phyloP scores from a whole-genome alignment of 805 yeast species.

The Suhomyces canberraensis region DNA sequence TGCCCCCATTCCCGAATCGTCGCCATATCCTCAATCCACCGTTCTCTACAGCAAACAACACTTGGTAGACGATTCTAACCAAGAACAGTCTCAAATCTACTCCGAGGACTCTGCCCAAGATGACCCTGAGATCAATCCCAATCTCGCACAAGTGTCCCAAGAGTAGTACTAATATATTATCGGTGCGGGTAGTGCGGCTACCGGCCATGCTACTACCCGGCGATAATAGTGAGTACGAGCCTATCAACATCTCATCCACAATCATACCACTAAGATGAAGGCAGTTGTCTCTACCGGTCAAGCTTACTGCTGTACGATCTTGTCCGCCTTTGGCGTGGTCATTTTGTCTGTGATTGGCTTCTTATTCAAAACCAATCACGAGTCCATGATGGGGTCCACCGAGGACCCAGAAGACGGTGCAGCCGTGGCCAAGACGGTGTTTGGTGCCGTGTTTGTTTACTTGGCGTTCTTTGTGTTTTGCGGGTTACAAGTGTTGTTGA shows the following conservation, averaged over 20 bases:
- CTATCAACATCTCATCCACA: not conserved
- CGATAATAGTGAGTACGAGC: not conserved
- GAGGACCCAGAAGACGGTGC: slow-evolving; percentile 90
- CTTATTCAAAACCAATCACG: slow-evolving; percentile 76
- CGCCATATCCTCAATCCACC: not conserved
- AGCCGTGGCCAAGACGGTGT: slow-evolving; percentile 88
- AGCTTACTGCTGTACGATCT: slow-evolving; percentile 93
- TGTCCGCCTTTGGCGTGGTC: slow-evolving; percentile 89
- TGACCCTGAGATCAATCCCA: not conserved
- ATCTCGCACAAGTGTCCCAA: not conserved
- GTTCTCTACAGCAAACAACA: not conserved
- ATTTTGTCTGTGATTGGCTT: slow-evolving; percentile 83
- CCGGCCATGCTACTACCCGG: not conserved
- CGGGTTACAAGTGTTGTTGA: slow-evolving; percentile 74
- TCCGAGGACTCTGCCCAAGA: not conserved
- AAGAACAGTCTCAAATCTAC: not conserved
- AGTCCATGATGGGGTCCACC: slow-evolving; percentile 88
- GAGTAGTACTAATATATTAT: not conserved
- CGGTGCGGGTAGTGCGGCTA: slow-evolving; percentile 4
- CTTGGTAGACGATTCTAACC: not conserved
- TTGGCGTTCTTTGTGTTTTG: slow-evolving; percentile 79
- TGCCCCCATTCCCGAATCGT: not conserved
- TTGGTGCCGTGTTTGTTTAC: slow-evolving; percentile 85
- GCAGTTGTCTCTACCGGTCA: slow-evolving; percentile 58
- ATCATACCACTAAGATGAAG: slow-evolving; percentile 27